Evolutionary conservation across 768 basidiomycete species (phyloP), one percentile per base, ranked within the genome.

Genomic region (Boletales sp.): DNA sequence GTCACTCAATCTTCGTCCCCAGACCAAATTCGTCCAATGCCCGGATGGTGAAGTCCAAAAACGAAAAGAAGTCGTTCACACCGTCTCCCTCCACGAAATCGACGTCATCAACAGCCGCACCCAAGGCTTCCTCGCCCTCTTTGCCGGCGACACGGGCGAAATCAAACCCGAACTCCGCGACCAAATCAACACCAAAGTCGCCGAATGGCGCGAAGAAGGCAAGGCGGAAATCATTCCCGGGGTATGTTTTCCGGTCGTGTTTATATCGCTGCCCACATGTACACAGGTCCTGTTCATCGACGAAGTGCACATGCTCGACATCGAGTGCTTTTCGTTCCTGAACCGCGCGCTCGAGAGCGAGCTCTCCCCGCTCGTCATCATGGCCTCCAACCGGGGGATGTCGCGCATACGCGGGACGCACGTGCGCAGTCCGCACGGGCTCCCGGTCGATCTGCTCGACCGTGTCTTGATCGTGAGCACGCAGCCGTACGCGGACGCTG

Each of bases 231-330:
- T 98, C 50, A 88, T 98, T 4, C 95, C 95, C 34, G 95, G 95
- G 4, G 95, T 95, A 63, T 44, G 83, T 80, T 37, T 31, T 18
- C 25, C 37, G 21, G 21, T 21, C 21, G 21, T 4, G 11, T 12
- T n/a, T 31, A 5, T 11, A 11, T 3, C 15, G 2, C 32, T 4
- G 17, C 49, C 11, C 17, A 42, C 11, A 12, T 35, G 31, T 36
- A 12, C 19, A 8, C 59, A 94, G 91, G 91, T 96, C n/a, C 76
- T 96, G 12, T 97, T 97, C 75, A 96, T 97, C 59, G 95, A 98
- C 70, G 95, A 97, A 72, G 95, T 97, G 12, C 95, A 98, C 76
- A 99, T 99, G 95, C 84, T 99, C 57, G 95, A 99, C 68, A 97
- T 99, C 55, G 95, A 98, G 67, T 97, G 95, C 65, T 98, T 98